Conservation (phyloP, 768 basidiomycete genomes). For the Phaffia australis region DNA sequence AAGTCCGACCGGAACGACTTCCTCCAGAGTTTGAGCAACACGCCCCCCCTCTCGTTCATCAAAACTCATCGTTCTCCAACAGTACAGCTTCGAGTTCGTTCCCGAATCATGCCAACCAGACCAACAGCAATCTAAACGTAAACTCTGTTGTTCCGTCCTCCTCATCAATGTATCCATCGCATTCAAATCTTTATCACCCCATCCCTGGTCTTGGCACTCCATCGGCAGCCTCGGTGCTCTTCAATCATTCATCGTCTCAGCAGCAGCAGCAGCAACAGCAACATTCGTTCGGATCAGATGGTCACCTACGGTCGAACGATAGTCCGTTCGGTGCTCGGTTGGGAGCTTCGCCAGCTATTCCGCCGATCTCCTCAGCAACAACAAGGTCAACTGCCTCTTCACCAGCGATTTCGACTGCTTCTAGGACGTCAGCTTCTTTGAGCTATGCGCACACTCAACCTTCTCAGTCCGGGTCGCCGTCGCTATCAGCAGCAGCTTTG, state of each 20-base stretch:
- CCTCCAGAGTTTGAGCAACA: constrained; percentile 51
- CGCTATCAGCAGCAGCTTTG: background rate
- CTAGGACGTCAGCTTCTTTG: too few species aligned
- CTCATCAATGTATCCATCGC: background rate
- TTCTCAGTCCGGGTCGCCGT: background rate
- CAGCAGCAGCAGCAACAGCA: background rate
- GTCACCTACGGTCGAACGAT: background rate
- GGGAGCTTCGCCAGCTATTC: background rate
- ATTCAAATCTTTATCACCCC: constrained; percentile 17
- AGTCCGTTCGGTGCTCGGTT: background rate
- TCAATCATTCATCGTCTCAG: background rate
- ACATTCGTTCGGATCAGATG: background rate
- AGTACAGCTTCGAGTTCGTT: constrained; percentile 17
- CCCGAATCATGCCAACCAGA: constrained; percentile 5
- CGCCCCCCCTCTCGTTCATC: constrained; percentile 19
- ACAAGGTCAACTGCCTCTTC: background rate
- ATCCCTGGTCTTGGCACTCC: background rate
- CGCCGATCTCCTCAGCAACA: background rate
- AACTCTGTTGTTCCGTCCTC: background rate
- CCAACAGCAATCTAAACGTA: background rate
- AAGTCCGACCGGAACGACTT: constrained; percentile 80
- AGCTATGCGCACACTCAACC: background rate
- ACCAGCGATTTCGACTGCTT: background rate
- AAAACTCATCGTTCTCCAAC: constrained; percentile 17
- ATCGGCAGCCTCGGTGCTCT: background rate